Evolutionary conservation across 768 basidiomycete species (phyloP).

Genomic region (Lactifluus hygrophoroides): DNA sequence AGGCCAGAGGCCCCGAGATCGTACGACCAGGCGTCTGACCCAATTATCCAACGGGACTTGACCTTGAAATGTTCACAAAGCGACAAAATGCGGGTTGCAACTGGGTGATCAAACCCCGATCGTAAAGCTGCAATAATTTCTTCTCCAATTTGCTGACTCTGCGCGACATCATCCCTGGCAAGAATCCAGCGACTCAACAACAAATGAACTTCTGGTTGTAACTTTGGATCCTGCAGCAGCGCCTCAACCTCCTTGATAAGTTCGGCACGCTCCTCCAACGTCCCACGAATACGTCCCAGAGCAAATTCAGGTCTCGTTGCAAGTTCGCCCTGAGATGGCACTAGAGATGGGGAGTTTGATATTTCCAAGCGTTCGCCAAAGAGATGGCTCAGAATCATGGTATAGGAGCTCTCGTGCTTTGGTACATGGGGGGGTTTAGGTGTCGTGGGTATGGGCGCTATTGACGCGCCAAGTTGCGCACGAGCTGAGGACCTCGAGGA

Average conservation of each 20-base stretch:
- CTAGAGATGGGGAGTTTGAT: slow-evolving; percentile 72
- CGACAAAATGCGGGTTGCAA: slow-evolving; percentile 48
- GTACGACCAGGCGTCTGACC: slow-evolving; percentile 97
- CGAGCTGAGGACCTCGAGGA: slow-evolving; percentile 33
- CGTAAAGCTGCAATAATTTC: slow-evolving; percentile 47
- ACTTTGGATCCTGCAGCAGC: slow-evolving; percentile 44
- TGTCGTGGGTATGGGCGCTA: slow-evolving; percentile 24
- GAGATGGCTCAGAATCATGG: slow-evolving; percentile 74
- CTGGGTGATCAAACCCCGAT: slow-evolving; percentile 32
- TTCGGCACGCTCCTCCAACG: slow-evolving; percentile 64
- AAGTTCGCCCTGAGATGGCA: slow-evolving; percentile 56
- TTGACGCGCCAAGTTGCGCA: slow-evolving; percentile 40
- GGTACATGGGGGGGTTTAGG: slow-evolving; percentile 57
- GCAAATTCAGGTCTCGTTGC: slow-evolving; percentile 95
- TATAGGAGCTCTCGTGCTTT: slow-evolving; percentile 86
- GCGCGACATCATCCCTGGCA: slow-evolving; percentile 57
- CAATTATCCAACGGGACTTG: slow-evolving; percentile 90
- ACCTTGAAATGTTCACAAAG: slow-evolving; percentile 55
- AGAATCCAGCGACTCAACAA: slow-evolving; percentile 75
- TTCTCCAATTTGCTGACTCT: slow-evolving; percentile 51
- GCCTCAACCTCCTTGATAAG: slow-evolving; percentile 58
- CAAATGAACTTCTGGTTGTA: slow-evolving; percentile 52
- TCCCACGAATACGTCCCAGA: slow-evolving; percentile 80
- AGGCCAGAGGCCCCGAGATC: slow-evolving; percentile 93
- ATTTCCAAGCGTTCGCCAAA: slow-evolving; percentile 76